These are phyloP conservation scores for Ophiobolus disseminans DNA, from an alignment of 2,329 filamentous ascomycete genomes.

Conservation along the genomic window DNA sequence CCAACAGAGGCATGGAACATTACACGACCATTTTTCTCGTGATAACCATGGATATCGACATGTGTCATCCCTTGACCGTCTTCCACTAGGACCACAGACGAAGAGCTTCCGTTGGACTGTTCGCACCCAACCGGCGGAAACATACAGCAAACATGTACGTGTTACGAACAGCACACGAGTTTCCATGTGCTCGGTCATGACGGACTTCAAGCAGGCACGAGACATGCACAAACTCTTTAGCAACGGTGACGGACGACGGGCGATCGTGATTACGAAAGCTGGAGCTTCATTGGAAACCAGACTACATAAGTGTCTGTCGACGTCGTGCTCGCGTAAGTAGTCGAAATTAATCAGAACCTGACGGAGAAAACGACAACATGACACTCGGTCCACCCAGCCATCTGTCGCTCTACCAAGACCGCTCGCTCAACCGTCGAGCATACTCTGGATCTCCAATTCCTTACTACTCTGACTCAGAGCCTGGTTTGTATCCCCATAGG, in stretches of 20 bases:
- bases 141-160: constrained; percentile 1
- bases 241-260: neutral
- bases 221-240: neutral
- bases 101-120: too few relatives aligned
- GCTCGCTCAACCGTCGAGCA: constrained; percentile 1
- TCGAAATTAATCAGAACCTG: too few relatives aligned
- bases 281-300: too few relatives aligned
- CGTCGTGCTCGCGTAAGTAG: too few relatives aligned
- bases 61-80: too few relatives aligned
- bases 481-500: constrained; percentile 16
- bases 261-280: too few relatives aligned
- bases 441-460: constrained; percentile 10
- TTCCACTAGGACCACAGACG: too few relatives aligned
- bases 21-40: too few relatives aligned
- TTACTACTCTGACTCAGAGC: constrained; percentile 26
- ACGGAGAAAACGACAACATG: too few relatives aligned
- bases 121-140: too few relatives aligned
- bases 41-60: too few relatives aligned
- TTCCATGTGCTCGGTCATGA: neutral
- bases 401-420: neutral
- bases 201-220: neutral
- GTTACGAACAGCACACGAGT: neutral
- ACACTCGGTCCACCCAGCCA: neutral
- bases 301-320: neutral
- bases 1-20: too few relatives aligned